Percentiles rank a stretch among this genome's conserved stretches.
Evolutionary conservation across 176 grass and related monocot genomes (phyloP).

Genomic region (Zoysia japonica): DNA sequence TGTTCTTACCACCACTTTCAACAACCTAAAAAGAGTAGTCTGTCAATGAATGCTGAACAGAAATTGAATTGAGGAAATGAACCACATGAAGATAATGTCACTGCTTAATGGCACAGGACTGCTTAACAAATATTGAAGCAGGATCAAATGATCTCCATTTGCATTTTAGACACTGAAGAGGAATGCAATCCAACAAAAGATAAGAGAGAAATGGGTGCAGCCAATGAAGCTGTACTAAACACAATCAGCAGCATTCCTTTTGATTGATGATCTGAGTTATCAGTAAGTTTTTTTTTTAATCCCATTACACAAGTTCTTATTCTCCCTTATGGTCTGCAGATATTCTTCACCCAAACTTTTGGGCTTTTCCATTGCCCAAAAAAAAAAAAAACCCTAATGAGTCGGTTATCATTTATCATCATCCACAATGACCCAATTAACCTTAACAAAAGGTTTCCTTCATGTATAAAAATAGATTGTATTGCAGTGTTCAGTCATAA

Average conservation of each 20-base stretch:
- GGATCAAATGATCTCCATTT: neutral
- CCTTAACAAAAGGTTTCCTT: neutral
- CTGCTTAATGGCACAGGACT: neutral
- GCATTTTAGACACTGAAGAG: neutral
- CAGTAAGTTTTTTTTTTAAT: neutral
- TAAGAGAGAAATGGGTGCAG: neutral
- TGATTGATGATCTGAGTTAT: neutral
- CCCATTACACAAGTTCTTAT: neutral
- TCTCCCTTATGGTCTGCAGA: neutral
- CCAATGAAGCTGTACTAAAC: neutral
- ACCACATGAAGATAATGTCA: neutral
- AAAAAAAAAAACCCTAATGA: neutral
- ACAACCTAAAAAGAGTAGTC: slow-evolving; percentile 55
- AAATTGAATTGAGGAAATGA: slow-evolving; percentile 11
- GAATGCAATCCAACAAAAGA: neutral
- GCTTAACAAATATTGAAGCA: neutral
- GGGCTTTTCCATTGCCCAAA: neutral
- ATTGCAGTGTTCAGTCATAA: neutral
- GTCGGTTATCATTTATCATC: neutral
- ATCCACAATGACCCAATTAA: neutral
- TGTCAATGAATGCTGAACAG: neutral
- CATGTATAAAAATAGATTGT: neutral
- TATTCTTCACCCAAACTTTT: neutral
- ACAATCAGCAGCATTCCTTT: neutral
- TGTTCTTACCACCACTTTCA: slow-evolving; percentile 82